Evolutionary conservation across 2,329 filamentous ascomycete species (phyloP).

Genomic region (Beauveria rudraprayagi): DNA sequence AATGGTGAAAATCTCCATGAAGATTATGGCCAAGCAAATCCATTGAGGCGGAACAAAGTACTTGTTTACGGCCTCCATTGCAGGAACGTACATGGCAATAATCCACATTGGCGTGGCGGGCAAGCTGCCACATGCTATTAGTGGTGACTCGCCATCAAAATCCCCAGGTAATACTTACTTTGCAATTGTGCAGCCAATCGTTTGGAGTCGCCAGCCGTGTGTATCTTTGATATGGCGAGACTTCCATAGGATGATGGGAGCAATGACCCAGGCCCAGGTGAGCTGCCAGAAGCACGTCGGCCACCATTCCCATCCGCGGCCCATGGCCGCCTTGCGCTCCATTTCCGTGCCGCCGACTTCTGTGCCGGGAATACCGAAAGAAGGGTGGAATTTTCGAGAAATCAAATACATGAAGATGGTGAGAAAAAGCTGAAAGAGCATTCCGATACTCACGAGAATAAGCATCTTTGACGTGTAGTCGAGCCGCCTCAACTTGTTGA

Average conservation of each 20-base stretch:
- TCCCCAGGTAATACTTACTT: slow-evolving; percentile 22
- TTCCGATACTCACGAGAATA: slow-evolving; percentile 43
- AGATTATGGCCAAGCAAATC: slow-evolving; percentile 42
- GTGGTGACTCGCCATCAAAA: too few species aligned
- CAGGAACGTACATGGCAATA: slow-evolving; percentile 37
- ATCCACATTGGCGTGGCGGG: slow-evolving; percentile 40
- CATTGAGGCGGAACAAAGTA: slow-evolving; percentile 48
- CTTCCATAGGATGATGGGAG: slow-evolving; percentile 51
- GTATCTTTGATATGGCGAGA: slow-evolving; percentile 55
- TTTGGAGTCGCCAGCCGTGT: slow-evolving; percentile 57
- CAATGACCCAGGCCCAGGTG: slow-evolving; percentile 52
- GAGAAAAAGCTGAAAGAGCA: slow-evolving; percentile 49
- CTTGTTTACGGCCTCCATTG: slow-evolving; percentile 35
- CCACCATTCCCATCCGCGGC: slow-evolving; percentile 58
- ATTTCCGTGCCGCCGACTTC: slow-evolving; percentile 47
- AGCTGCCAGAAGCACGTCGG: slow-evolving; percentile 54
- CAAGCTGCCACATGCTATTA: slow-evolving; percentile 8
- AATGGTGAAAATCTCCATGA: slow-evolving; percentile 53
- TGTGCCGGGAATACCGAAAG: slow-evolving; percentile 51
- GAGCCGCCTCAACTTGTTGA: slow-evolving; percentile 25
- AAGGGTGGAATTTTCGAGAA: slow-evolving; percentile 53
- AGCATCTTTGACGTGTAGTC: slow-evolving; percentile 39
- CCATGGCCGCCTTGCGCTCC: slow-evolving; percentile 36
- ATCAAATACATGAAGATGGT: slow-evolving; percentile 51
- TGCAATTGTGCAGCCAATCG: slow-evolving; percentile 39